Base-by-base conservation (phyloP, 2,329 filamentous ascomycete species). In the Claviceps pusilla region DNA sequence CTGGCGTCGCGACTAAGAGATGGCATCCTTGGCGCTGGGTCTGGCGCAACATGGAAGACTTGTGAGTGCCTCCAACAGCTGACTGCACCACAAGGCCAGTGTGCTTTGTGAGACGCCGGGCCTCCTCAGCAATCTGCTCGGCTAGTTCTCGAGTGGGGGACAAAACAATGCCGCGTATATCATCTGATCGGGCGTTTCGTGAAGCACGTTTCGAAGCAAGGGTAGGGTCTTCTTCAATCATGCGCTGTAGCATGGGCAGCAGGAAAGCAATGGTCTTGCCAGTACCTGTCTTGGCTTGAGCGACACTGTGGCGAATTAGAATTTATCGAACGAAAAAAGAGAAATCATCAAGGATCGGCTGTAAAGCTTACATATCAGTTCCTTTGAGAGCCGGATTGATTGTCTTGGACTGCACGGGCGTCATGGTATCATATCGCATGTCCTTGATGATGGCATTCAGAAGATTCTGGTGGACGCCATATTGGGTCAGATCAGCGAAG, bases 201-300 rank as follows among this genome's bases (percentile, higher is more conserved):
- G 61, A 62, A 50, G 69, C 64, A 10, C 62, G 59, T 57, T 66
- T 73, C 42, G 72, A 66, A 52, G 77, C 80, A 39, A 94, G 76
- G 0, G 72, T 68, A 1, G 82, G 80, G 59, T 88, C 80, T 56
- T 76, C 71, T 24, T 71, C 68, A 57, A 95, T 73, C 64, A 95
- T 86, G 56, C 83, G 83, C 67, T 96, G 88, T 52, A 97, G 72
- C 7, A 89, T 75, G 51, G 93, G 93, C 7, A 97, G 71, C 29
- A 98, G 76, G 74, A 97, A 98, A 41, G 88, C 93, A 55, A 97
- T 73, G 0, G 93, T 98, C 73, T 98, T 98, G 66, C 93, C 93
- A 4, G 93, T 97, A 66, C 93, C 93, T 9, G 93, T 98, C 72
- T 88, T 95, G 56, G 93, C 93, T 73, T 97, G 93, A 49, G 91